These are phyloP conservation scores for Gnomoniopsis smithogilvyi DNA, from an alignment of 2,329 filamentous ascomycete genomes.

Conservation along the genomic window DNA sequence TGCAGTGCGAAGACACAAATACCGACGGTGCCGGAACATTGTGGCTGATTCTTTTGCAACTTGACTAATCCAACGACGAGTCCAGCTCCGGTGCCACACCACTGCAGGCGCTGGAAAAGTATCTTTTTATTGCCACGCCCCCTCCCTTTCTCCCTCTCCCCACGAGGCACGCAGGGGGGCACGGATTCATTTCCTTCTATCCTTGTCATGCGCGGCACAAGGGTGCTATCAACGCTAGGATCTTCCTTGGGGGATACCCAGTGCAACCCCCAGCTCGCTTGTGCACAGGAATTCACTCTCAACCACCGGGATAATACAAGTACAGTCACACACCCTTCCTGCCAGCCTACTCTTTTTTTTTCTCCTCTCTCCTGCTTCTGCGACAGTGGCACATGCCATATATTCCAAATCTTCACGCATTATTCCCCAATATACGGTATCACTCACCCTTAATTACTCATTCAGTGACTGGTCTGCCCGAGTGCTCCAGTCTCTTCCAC, in stretches of 20 bases:
- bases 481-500: conserved; percentile 37
- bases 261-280: not conserved
- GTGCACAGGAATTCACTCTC: not conserved
- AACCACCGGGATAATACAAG: conserved; percentile 9
- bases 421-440: conserved; percentile 15
- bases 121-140: conserved; percentile 22
- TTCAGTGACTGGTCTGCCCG: conserved; percentile 30
- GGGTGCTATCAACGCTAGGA: not conserved
- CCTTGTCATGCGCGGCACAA: conserved; percentile 6
- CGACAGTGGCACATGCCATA: conserved; percentile 24
- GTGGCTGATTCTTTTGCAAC: conserved; percentile 17
- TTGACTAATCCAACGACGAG: conserved; percentile 18
- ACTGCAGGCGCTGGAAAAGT: not conserved
- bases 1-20: conserved; percentile 8
- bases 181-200: conserved; percentile 5
- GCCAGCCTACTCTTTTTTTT: conserved; percentile 8
- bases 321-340: conserved; percentile 21
- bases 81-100: not conserved
- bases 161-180: conserved; percentile 15
- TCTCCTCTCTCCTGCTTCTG: conserved; percentile 15
- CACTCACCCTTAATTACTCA: conserved; percentile 1
- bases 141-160: conserved; percentile 19
- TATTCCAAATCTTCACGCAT: not conserved
- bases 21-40: conserved; percentile 13
- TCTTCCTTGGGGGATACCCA: conserved; percentile 1